These are phyloP conservation scores for Coemansia sp. DNA, from an alignment of 192 early-diverging fungal genomes.

Conservation along the genomic window DNA sequence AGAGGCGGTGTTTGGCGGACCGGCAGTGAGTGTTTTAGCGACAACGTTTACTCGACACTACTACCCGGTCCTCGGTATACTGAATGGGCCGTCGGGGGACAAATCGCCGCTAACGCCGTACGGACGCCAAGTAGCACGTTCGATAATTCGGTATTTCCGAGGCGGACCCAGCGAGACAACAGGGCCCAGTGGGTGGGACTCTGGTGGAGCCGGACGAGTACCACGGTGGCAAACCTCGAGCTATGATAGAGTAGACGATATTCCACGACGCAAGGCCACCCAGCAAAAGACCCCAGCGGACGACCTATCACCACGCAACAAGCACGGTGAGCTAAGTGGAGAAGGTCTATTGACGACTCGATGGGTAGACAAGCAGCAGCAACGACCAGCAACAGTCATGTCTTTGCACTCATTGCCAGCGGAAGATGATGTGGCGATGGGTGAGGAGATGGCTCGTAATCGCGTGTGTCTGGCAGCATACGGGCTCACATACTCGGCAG, in stretches of 20 bases:
- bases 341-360: conserved; percentile 23
- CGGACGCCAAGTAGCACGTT: conserved; percentile 39
- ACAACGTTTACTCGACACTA: conserved; percentile 34
- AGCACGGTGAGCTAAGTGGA: conserved; percentile 13
- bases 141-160: conserved; percentile 40
- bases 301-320: conserved; percentile 13
- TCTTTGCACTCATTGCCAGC: conserved; percentile 37
- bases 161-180: conserved; percentile 3
- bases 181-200: conserved; percentile 1
- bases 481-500: conserved; percentile 35
- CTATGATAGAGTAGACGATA: conserved; percentile 38
- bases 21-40: conserved; percentile 14
- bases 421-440: conserved; percentile 17
- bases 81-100: conserved; percentile 22
- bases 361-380: conserved; percentile 42
- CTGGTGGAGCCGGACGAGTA: background rate
- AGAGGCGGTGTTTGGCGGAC: conserved; percentile 22
- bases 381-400: conserved; percentile 35
- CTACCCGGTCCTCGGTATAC: conserved; percentile 46
- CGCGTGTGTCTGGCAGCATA: conserved; percentile 42
- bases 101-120: conserved; percentile 19
- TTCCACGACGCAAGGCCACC: conserved; percentile 32
- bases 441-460: conserved; percentile 47
- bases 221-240: conserved; percentile 39
- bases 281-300: background rate